phyloP scores from a whole-genome alignment of 805 yeast genomes.

The Ogataea thermomethanolica region DNA sequence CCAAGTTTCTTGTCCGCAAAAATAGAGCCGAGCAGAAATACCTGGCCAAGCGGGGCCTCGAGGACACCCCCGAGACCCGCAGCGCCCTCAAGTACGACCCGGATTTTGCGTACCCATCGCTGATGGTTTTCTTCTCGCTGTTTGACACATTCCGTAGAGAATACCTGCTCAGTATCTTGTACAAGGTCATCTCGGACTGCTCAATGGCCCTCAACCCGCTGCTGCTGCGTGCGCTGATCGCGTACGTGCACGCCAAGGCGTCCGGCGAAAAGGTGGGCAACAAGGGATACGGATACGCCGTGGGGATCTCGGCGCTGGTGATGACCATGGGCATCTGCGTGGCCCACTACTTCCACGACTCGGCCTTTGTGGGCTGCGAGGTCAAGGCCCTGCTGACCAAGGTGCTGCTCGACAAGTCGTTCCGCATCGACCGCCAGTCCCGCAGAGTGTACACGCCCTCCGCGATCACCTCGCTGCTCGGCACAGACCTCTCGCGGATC shows the following conservation, averaged over 20 bases:
- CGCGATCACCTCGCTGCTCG: slow-evolving; percentile 70
- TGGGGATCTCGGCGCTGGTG: slow-evolving; percentile 63
- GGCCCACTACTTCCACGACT: slow-evolving; percentile 61
- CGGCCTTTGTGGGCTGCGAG: slow-evolving; percentile 66
- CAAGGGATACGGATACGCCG: slow-evolving; percentile 70
- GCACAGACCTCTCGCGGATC: slow-evolving; percentile 77
- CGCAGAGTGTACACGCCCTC: slow-evolving; percentile 62
- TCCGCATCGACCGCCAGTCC: slow-evolving; percentile 55
- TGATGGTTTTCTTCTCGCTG: slow-evolving; percentile 44
- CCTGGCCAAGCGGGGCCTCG: slow-evolving; percentile 30
- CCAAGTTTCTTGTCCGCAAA: slow-evolving; percentile 32
- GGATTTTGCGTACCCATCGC: slow-evolving; percentile 40
- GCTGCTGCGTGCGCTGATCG: slow-evolving; percentile 59
- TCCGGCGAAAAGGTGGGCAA: slow-evolving; percentile 42
- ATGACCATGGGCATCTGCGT: slow-evolving; percentile 44
- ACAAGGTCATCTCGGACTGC: slow-evolving; percentile 44
- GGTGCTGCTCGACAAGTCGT: slow-evolving; percentile 65
- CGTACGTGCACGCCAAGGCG: slow-evolving; percentile 54
- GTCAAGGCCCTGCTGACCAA: slow-evolving; percentile 69
- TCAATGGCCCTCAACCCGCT: slow-evolving; percentile 61
- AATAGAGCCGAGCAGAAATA: slow-evolving; percentile 33
- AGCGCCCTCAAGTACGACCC: slow-evolving; percentile 34
- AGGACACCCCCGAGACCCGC: slow-evolving; percentile 36
- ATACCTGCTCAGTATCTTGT: slow-evolving; percentile 39
- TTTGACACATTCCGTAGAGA: slow-evolving; percentile 48